A percentile compares a stretch with the other conserved stretches of the same genome.
These are phyloP conservation scores for Neopestalotiopsis rosae DNA, from an alignment of 2,329 filamentous ascomycete genomes.

Conservation along the genomic window DNA sequence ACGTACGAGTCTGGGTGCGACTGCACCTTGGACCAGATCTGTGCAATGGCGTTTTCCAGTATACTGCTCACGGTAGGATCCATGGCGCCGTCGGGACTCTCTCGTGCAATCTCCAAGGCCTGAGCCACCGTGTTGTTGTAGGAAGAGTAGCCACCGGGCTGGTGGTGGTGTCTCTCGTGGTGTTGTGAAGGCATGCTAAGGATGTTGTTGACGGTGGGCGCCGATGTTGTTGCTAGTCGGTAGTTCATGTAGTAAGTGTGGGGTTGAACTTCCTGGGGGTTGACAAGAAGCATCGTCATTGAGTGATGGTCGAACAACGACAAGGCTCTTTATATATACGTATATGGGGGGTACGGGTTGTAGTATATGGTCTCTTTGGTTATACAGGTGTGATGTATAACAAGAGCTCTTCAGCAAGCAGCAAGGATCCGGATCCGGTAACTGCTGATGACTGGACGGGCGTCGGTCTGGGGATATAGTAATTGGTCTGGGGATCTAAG, in stretches of 20 bases:
- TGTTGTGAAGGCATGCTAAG: slow-evolving; percentile 24
- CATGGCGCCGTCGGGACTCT: slow-evolving; percentile 69
- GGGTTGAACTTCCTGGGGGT: slow-evolving; percentile 21
- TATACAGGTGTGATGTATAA: slow-evolving; percentile 2
- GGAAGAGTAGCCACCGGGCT: slow-evolving; percentile 19
- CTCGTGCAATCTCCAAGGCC: slow-evolving; percentile 78
- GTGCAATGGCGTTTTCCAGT: slow-evolving; percentile 67
- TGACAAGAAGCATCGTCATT: slow-evolving; percentile 26
- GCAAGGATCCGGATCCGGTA: slow-evolving; percentile 4
- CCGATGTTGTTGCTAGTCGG: slow-evolving; percentile 19
- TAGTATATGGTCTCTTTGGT: not conserved
- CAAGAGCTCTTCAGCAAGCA: not conserved
- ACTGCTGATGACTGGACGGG: not conserved
- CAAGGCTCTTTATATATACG: slow-evolving; percentile 6
- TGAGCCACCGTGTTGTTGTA: slow-evolving; percentile 58
- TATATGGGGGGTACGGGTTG: not conserved
- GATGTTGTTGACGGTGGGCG: slow-evolving; percentile 22
- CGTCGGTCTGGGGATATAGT: not conserved
- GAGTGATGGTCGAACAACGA: not conserved
- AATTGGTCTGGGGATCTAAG: not conserved
- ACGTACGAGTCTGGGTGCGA: slow-evolving; percentile 72
- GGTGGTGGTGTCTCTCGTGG: slow-evolving; percentile 20
- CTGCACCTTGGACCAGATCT: slow-evolving; percentile 73
- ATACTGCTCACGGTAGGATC: slow-evolving; percentile 67
- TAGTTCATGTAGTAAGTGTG: slow-evolving; percentile 21